Evolutionary conservation across 2,329 filamentous ascomycete species (phyloP).

Genomic region (Mollisia scopiformis): DNA sequence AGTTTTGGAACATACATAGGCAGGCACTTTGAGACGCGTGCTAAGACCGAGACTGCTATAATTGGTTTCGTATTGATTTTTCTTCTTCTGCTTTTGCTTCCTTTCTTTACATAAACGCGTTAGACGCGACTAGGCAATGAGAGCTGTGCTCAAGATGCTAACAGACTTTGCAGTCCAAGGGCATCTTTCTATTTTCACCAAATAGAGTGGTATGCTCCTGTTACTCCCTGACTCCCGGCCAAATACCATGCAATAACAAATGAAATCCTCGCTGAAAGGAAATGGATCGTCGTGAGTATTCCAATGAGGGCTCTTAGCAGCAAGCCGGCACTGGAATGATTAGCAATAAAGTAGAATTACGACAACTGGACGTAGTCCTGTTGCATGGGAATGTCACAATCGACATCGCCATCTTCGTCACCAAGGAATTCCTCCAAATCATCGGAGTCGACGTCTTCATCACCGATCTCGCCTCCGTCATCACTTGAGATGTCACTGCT

Average conservation of each 20-base stretch:
- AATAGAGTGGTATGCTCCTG: neutral
- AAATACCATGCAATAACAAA: neutral
- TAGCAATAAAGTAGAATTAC: conserved; percentile 26
- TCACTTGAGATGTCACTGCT: conserved; percentile 78
- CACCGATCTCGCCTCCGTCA: conserved; percentile 70
- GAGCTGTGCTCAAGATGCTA: neutral
- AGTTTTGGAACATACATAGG: neutral
- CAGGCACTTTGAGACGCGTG: neutral
- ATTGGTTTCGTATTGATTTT: neutral
- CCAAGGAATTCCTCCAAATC: conserved; percentile 68
- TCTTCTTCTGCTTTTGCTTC: neutral
- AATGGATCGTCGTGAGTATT: neutral
- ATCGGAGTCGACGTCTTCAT: conserved; percentile 81
- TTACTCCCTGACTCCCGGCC: neutral
- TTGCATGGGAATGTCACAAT: conserved; percentile 58
- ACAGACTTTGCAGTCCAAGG: neutral
- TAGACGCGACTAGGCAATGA: neutral
- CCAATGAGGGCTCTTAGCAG: neutral
- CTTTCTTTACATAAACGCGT: neutral
- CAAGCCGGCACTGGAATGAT: neutral
- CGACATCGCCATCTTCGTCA: conserved; percentile 52
- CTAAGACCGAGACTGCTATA: neutral
- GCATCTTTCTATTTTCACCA: neutral
- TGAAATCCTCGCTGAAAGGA: conserved; percentile 1
- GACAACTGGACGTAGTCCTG: conserved; percentile 61